phyloP scores from a whole-genome alignment of 495 filamentous ascomycete species.

The Neurospora pannonica region DNA sequence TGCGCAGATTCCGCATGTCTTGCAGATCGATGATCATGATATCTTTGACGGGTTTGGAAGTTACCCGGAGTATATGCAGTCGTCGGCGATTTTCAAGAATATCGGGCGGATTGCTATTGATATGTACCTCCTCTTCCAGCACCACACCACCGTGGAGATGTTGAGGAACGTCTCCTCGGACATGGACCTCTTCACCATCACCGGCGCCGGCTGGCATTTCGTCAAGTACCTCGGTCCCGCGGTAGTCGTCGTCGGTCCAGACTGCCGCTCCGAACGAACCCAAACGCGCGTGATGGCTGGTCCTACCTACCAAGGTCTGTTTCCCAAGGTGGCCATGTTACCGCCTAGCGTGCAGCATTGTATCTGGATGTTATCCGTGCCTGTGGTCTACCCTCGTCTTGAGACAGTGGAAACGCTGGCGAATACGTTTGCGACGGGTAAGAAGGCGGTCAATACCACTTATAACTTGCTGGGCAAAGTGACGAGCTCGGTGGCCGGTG shows the following conservation, averaged over 20 bases:
- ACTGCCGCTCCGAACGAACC: conserved; percentile 85
- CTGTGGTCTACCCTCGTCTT: conserved; percentile 81
- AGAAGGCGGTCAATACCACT: conserved; percentile 88
- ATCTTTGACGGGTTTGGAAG: conserved; percentile 98
- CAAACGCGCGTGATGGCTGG: conserved; percentile 89
- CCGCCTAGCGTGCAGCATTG: conserved; percentile 91
- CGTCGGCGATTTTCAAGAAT: conserved; percentile 94
- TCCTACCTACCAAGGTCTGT: conserved; percentile 92
- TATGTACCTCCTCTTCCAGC: conserved; percentile 98
- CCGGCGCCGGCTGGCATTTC: conserved; percentile 95
- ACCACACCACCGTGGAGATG: conserved; percentile 92
- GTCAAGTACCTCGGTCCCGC: conserved; percentile 91
- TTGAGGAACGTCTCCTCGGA: conserved; percentile 79
- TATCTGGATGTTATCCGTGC: conserved; percentile 88
- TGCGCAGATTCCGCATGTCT: conserved; percentile 90
- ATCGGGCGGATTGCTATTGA: conserved; percentile 95
- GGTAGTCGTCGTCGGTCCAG: conserved; percentile 79
- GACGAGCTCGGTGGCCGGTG: conserved; percentile 83
- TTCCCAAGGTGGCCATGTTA: conserved; percentile 89
- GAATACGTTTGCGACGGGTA: conserved; percentile 85
- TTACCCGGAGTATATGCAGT: conserved; percentile 97
- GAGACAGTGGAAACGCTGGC: conserved; percentile 85
- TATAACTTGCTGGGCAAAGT: conserved; percentile 95
- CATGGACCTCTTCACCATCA: conserved; percentile 90
- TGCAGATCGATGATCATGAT: conserved; percentile 93